Evolutionary conservation across 176 grass and related monocot genomes (phyloP), one percentile per base, ranked within the genome.

Genomic region (Carex cristatella): DNA sequence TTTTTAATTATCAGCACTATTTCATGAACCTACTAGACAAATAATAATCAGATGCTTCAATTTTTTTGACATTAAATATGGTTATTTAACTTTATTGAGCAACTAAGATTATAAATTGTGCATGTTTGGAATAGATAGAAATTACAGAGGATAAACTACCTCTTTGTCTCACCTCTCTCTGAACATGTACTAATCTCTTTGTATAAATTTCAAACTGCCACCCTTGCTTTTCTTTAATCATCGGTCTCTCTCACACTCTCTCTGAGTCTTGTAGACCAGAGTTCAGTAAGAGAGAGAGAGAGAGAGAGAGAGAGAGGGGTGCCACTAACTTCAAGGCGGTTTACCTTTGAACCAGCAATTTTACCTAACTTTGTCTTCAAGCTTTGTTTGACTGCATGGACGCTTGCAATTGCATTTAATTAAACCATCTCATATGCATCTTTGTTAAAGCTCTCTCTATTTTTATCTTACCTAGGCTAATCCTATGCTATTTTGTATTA

Each of bases 271-370:
- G 44, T 75, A 23, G 70, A 49, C 10, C 71, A 77, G 69, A 73
- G 7, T 49, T 1, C 40, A 73, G 42, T 11, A 0, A 10, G 69
- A 51, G 42, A 28, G 16, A 44, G 61, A 27, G 61, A 27, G 60
- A 63, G 61, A 27, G 8, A 18, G 80, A 30, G 35, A 27, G 38
- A 27, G 49, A 7, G 65, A 49, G 61, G 4, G 56, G 48, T 49
- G 62, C 37, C n/a, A 55, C 84, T 65, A 77, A 65, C 68, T 83
- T 71, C 65, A 64, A 84, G 87, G 59, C 73, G 19, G 74, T 85
- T 73, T 59, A 59, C 87, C 31, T 88, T 85, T 88, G 83, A 85
- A 88, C 83, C 83, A 85, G 40, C 81, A 88, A 79, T 59, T 88
- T 88, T 85, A 88, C 87, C 75, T 69, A 81, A 85, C 74, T 84